A percentile compares a stretch with the other conserved stretches of the same genome.
These are phyloP conservation scores for Ochromonas danica DNA, from an alignment of 108 stramenopile species.

Conservation along the genomic window DNA sequence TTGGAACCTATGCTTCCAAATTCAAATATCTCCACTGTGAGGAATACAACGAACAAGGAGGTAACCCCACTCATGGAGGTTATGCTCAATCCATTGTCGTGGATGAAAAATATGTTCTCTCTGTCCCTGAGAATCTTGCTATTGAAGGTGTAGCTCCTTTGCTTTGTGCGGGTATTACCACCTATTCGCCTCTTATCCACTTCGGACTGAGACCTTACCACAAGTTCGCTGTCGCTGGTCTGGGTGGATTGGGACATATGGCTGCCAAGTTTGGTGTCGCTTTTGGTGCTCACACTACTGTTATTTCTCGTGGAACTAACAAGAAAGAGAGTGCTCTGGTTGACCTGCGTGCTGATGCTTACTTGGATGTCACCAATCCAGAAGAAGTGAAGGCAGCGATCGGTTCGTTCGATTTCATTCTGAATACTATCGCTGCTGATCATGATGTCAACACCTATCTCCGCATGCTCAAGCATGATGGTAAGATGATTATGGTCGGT, in stretches of 20 bases:
- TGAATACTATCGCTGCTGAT: slow-evolving; percentile 32
- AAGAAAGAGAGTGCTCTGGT: slow-evolving; percentile 24
- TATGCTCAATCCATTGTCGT: slow-evolving; percentile 33
- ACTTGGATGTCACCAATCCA: slow-evolving; percentile 1
- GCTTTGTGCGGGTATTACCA: slow-evolving; percentile 41
- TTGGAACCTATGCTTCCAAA: not conserved
- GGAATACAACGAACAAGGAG: not conserved
- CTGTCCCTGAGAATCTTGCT: slow-evolving; percentile 34
- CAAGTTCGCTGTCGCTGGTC: slow-evolving; percentile 21
- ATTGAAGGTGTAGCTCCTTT: slow-evolving; percentile 25
- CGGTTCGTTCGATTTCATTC: slow-evolving; percentile 35
- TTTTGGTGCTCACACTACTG: slow-evolving; percentile 23
- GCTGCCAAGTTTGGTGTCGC: slow-evolving; percentile 38
- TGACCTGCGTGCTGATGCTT: slow-evolving; percentile 26
- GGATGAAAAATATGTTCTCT: slow-evolving; percentile 31
- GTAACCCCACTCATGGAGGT: slow-evolving; percentile 26
- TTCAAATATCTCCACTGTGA: slow-evolving; percentile 1
- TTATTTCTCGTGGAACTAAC: slow-evolving; percentile 8
- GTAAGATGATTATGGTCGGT: slow-evolving; percentile 34
- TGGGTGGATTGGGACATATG: slow-evolving; percentile 43
- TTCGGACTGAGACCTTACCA: slow-evolving; percentile 20
- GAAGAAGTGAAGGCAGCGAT: not conserved
- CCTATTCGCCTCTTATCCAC: slow-evolving; percentile 35
- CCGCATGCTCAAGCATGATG: slow-evolving; percentile 7
- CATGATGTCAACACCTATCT: not conserved